A percentile compares a stretch with the other conserved stretches of the same genome.
Evolutionary conservation across 345 rosid species (phyloP).

Genomic region (Linum lewisii): DNA sequence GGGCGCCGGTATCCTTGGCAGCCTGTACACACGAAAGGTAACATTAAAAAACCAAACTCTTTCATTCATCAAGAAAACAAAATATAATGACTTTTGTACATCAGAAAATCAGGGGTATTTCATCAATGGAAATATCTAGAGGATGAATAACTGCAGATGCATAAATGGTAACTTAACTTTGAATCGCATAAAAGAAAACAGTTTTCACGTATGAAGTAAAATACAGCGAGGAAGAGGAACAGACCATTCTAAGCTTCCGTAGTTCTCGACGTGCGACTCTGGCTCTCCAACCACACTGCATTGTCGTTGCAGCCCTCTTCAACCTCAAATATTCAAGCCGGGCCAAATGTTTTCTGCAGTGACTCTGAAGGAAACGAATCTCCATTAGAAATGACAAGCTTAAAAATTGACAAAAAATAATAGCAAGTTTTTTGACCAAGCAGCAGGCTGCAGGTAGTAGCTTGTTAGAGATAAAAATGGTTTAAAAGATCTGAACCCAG

Average conservation of each 20-base stretch:
- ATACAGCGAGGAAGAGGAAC: background rate
- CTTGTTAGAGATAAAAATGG: too few species aligned
- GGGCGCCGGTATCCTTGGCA: constrained; percentile 11
- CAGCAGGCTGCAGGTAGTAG: too few species aligned
- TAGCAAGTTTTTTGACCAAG: background rate
- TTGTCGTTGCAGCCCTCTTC: background rate
- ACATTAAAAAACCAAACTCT: background rate
- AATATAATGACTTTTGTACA: too few species aligned
- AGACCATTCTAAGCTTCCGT: constrained; percentile 7
- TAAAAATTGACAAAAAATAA: background rate
- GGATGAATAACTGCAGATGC: background rate
- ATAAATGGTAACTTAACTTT: background rate
- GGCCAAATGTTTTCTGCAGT: constrained; percentile 3
- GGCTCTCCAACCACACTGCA: constrained; percentile 8
- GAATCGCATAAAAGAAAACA: background rate
- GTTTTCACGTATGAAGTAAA: background rate
- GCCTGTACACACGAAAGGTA: constrained; percentile 4
- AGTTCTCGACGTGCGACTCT: constrained; percentile 8
- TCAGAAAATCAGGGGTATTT: background rate
- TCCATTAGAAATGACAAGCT: background rate
- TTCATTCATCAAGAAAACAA: too few species aligned
- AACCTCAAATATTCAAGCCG: background rate
- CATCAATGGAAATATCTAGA: background rate
- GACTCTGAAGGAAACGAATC: constrained; percentile 3
- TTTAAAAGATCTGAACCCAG: too few species aligned